Conservation (phyloP, 1,139 yeast species). For the Zygoascus meyerae region DNA sequence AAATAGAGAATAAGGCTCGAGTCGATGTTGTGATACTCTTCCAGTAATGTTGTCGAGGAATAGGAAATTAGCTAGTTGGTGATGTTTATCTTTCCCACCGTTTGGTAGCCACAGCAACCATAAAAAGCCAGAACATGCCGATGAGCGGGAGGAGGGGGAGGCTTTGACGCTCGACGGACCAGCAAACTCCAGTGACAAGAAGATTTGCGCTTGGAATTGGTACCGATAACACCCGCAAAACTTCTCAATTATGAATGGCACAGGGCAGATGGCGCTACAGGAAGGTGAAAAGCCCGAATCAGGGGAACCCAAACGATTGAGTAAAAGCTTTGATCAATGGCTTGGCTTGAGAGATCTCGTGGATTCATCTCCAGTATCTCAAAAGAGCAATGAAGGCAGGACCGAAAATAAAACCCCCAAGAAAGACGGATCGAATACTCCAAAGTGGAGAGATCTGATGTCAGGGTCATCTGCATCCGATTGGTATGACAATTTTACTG, state of each 20-base stretch:
- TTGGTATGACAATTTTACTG: slow-evolving; percentile 36
- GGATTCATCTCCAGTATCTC: not conserved
- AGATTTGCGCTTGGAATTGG: too few relatives aligned
- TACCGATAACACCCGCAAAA: too few relatives aligned
- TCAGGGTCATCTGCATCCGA: slow-evolving; percentile 8
- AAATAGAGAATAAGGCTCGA: too few relatives aligned
- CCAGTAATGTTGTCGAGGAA: too few relatives aligned
- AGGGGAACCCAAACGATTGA: not conserved
- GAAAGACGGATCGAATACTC: slow-evolving; percentile 1
- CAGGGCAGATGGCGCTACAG: too few relatives aligned
- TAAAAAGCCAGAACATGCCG: slow-evolving; percentile 5
- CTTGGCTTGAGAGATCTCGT: slow-evolving; percentile 5
- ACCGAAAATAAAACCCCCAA: not conserved
- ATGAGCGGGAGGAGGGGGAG: not conserved
- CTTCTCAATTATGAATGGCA: too few relatives aligned
- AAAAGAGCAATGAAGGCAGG: not conserved
- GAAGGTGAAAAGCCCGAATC: not conserved
- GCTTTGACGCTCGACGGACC: too few relatives aligned
- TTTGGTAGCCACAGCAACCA: slow-evolving; percentile 1
- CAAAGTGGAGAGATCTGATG: slow-evolving; percentile 7
- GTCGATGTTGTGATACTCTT: too few relatives aligned
- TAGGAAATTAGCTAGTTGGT: not conserved
- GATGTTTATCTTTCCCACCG: not conserved
- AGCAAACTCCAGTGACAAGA: too few relatives aligned
- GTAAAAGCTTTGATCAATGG: slow-evolving; percentile 5